Evolutionary conservation across 345 rosid genomes (phyloP).

Genomic region (Conringia planisiliqua): DNA sequence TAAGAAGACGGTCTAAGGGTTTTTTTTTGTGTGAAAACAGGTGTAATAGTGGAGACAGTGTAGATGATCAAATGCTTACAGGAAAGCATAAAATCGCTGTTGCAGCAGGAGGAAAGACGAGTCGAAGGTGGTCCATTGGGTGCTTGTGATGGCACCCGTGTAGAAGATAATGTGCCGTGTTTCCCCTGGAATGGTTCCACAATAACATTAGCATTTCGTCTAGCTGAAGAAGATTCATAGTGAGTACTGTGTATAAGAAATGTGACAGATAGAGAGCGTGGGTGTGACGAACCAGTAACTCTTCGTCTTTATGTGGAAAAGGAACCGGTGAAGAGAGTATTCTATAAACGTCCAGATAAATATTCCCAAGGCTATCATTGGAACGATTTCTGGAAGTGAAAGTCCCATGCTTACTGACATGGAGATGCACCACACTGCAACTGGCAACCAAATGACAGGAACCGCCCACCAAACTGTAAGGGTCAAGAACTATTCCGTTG

Average conservation of each 20-base stretch:
- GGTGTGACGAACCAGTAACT: constrained; percentile 49
- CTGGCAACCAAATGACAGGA: constrained; percentile 75
- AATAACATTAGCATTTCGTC: constrained; percentile 10
- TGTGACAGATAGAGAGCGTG: neutral
- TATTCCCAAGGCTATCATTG: constrained; percentile 43
- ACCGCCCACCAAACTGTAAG: constrained; percentile 78
- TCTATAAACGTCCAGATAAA: constrained; percentile 71
- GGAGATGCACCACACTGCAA: constrained; percentile 42
- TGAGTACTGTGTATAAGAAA: neutral
- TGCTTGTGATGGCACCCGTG: constrained; percentile 98
- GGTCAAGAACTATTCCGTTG: constrained; percentile 55
- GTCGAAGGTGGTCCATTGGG: constrained; percentile 91
- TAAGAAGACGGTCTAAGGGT: neutral
- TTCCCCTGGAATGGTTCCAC: constrained; percentile 52
- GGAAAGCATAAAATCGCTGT: constrained; percentile 64
- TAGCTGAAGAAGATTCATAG: neutral
- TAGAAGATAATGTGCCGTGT: constrained; percentile 81
- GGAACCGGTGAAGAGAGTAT: constrained; percentile 65
- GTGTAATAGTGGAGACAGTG: neutral
- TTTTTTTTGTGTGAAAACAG: neutral
- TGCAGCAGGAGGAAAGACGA: constrained; percentile 88
- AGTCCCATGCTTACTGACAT: constrained; percentile 47
- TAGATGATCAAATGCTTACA: constrained; percentile 41
- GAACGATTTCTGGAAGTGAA: constrained; percentile 39
- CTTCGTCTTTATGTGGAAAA: constrained; percentile 67